Evolutionary conservation across 2,329 filamentous ascomycete species (phyloP).

Genomic region (Rutstroemia sp.): DNA sequence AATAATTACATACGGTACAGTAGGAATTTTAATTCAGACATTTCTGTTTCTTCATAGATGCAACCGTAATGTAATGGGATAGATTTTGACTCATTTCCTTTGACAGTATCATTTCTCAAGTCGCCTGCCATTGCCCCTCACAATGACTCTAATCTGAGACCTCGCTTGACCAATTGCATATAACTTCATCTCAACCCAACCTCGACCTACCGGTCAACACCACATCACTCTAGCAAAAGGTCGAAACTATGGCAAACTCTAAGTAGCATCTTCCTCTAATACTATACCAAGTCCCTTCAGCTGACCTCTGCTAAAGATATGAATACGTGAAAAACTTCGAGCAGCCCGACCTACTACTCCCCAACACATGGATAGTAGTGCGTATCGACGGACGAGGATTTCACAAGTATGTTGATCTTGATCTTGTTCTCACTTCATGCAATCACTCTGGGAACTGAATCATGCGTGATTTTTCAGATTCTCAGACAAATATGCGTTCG

Average conservation of each 20-base stretch:
- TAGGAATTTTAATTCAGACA: too few species aligned
- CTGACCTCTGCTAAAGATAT: slow-evolving; percentile 49
- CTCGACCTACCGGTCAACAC: neutral
- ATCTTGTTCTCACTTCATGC: neutral
- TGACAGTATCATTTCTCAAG: neutral
- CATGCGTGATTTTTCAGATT: slow-evolving; percentile 45
- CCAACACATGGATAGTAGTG: slow-evolving; percentile 93
- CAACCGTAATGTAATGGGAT: too few species aligned
- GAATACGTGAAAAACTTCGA: slow-evolving; percentile 93
- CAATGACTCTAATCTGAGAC: neutral
- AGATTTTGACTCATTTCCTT: too few species aligned
- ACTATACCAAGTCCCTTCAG: too few species aligned
- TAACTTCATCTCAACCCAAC: neutral
- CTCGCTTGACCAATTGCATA: slow-evolving; percentile 1
- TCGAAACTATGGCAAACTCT: slow-evolving; percentile 24
- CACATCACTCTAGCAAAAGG: neutral
- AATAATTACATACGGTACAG: too few species aligned
- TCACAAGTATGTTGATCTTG: slow-evolving; percentile 60
- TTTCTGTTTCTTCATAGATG: too few species aligned
- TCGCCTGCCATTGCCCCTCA: neutral
- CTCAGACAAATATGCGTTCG: slow-evolving; percentile 73
- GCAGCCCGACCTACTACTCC: slow-evolving; percentile 69
- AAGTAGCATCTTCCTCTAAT: slow-evolving; percentile 15
- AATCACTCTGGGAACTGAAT: neutral
- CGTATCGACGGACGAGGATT: slow-evolving; percentile 92